phyloP scores from a whole-genome alignment of 176 grass and related monocot species.

The Olyra latifolia region DNA sequence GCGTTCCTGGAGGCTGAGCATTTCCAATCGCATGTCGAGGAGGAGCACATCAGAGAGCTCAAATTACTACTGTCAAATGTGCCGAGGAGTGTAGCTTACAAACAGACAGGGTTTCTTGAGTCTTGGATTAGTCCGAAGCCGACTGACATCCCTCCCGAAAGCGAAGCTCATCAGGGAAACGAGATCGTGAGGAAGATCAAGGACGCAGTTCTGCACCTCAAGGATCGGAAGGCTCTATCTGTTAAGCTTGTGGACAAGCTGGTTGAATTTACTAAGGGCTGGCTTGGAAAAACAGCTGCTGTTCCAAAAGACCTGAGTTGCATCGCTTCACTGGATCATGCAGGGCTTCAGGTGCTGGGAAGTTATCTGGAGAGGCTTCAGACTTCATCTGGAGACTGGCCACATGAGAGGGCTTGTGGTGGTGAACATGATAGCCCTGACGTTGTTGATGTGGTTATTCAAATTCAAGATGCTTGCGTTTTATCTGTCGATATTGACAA shows the following conservation, averaged over 20 bases:
- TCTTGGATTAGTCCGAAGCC: background rate
- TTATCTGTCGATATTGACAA: background rate
- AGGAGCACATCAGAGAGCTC: background rate
- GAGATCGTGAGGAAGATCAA: background rate
- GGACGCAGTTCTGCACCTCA: background rate
- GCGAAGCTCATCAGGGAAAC: background rate
- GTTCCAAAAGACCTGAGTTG: background rate
- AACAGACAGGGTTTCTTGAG: background rate
- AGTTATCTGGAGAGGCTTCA: background rate
- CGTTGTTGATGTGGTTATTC: background rate
- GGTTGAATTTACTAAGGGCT: background rate
- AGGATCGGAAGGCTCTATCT: conserved; percentile 1
- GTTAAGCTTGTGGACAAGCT: background rate
- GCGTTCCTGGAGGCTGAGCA: background rate
- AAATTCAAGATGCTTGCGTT: background rate
- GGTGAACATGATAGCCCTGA: background rate
- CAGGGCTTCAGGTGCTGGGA: background rate
- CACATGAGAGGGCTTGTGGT: background rate
- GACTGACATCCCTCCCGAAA: background rate
- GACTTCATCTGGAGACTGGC: background rate
- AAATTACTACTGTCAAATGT: background rate
- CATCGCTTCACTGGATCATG: background rate
- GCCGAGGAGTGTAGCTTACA: background rate
- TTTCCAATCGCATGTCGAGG: background rate
- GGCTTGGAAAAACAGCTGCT: background rate